A percentile compares a stretch with the other conserved stretches of the same genome.
These are phyloP conservation scores for Scutellaria minor DNA, from an alignment of 257 asterid genomes.

Conservation along the genomic window DNA sequence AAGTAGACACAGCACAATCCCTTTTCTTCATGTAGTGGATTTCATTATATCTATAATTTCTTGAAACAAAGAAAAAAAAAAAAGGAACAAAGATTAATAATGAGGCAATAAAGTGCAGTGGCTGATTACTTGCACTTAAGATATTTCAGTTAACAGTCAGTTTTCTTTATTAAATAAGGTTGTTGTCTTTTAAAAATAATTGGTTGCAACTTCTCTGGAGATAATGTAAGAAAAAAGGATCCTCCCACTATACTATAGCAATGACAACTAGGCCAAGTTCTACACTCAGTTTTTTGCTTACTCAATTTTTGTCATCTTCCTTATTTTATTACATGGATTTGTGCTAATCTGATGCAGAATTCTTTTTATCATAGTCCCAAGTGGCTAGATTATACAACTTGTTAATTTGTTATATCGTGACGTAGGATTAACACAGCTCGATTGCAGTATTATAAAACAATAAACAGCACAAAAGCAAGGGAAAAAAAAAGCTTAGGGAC, in stretches of 20 bases:
- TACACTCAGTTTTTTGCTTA: conserved; percentile 16
- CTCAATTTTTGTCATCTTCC: conserved; percentile 46
- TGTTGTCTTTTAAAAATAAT: conserved; percentile 11
- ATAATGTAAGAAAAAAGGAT: conserved; percentile 44
- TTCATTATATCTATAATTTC: conserved; percentile 33
- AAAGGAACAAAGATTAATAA: too few relatives aligned
- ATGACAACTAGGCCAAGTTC: conserved; percentile 40
- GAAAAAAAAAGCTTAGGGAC: conserved; percentile 26
- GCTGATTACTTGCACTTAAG: conserved; percentile 28
- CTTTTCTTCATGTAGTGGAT: conserved; percentile 35
- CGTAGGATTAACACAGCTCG: conserved; percentile 24
- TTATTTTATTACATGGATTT: conserved; percentile 36
- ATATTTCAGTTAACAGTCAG: conserved; percentile 34
- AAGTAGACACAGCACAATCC: conserved; percentile 36
- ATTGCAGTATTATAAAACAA: conserved; percentile 31
- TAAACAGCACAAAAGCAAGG: conserved; percentile 36
- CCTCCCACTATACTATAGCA: conserved; percentile 33
- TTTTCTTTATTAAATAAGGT: conserved; percentile 11
- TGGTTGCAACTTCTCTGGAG: conserved; percentile 47
- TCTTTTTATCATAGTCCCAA: conserved; percentile 32
- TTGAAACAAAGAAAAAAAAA: conserved; percentile 12
- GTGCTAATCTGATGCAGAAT: conserved; percentile 67
- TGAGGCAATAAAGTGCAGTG: conserved; percentile 30
- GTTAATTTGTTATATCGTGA: conserved; percentile 18
- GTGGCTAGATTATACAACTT: conserved; percentile 17